Evolutionary conservation across 805 yeast species (phyloP).

Genomic region (Lipomyces sp.): DNA sequence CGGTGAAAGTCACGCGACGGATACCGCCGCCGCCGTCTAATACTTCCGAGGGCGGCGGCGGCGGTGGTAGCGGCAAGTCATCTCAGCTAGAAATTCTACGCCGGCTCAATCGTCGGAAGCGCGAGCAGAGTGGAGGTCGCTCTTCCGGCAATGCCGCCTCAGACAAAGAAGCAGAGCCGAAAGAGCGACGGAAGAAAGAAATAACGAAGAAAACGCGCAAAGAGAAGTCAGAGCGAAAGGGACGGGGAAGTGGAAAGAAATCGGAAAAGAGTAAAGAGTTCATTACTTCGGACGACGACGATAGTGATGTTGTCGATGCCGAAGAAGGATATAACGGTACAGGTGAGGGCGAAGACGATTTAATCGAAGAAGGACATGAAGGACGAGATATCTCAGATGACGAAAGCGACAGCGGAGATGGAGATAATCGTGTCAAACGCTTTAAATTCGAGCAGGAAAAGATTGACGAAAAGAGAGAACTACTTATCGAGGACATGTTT

Average conservation of each 20-base stretch:
- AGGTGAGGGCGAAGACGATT: conserved; percentile 4
- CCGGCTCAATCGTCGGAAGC: conserved; percentile 20
- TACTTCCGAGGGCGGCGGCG: too few species aligned
- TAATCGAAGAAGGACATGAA: not conserved
- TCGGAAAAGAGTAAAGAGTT: conserved; percentile 15
- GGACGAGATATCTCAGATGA: not conserved
- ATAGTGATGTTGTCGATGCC: conserved; percentile 43
- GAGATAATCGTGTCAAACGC: not conserved
- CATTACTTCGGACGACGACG: conserved; percentile 20
- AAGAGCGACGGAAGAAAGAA: not conserved
- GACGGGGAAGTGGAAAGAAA: conserved; percentile 1
- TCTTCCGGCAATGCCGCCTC: not conserved
- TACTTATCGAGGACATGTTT: not conserved
- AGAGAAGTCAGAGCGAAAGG: conserved; percentile 12
- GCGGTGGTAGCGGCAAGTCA: conserved; percentile 1
- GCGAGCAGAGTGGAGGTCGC: conserved; percentile 8
- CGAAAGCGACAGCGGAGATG: conserved; percentile 1
- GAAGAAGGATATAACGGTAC: conserved; percentile 37
- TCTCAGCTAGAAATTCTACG: conserved; percentile 16
- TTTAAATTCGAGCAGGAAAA: not conserved
- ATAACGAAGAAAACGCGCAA: conserved; percentile 4
- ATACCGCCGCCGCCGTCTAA: conserved; percentile 9
- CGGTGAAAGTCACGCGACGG: conserved; percentile 19
- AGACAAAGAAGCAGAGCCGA: not conserved
- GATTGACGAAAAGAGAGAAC: conserved; percentile 1